These are phyloP conservation scores for Verticillium alfalfae DNA, from an alignment of 2,329 filamentous ascomycete genomes.

Conservation along the genomic window DNA sequence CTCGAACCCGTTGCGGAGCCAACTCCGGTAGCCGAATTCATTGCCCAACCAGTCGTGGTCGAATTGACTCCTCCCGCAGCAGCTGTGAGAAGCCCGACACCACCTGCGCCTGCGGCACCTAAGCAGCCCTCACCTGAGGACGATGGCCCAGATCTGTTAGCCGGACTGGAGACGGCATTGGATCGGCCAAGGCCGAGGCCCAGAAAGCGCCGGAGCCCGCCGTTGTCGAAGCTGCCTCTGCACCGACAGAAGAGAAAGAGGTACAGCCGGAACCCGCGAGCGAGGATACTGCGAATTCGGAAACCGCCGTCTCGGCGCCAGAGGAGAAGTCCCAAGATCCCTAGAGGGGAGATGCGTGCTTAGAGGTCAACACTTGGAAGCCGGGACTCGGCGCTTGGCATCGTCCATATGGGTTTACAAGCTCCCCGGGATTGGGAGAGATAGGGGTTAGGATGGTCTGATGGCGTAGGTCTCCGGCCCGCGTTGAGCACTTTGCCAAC, in stretches of 20 bases:
- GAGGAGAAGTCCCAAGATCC: not conserved
- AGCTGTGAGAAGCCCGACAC: not conserved
- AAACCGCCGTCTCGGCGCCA: not conserved
- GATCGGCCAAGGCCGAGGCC: conserved; percentile 8
- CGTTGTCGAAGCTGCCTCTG: not conserved
- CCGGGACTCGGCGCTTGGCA: not conserved
- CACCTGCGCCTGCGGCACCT: not conserved
- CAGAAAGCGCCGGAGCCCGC: not conserved
- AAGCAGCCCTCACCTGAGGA: conserved; percentile 1
- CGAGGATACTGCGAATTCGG: not conserved
- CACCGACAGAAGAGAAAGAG: not conserved
- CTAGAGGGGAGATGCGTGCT: not conserved
- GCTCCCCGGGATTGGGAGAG: not conserved
- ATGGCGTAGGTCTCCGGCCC: not conserved
- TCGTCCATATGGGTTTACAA: not conserved
- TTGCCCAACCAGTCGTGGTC: not conserved
- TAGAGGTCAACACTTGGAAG: not conserved
- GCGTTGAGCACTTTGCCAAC: not conserved
- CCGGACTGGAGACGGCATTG: conserved; percentile 10
- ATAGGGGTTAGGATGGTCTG: not conserved
- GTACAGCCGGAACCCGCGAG: not conserved
- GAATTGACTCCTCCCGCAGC: not conserved
- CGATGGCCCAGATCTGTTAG: conserved; percentile 10
- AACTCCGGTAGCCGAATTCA: not conserved
- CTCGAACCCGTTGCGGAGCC: not conserved